Evolutionary conservation across 345 rosid species (phyloP), one percentile per base, ranked within the genome.

Genomic region (Boechera divaricarpa): DNA sequence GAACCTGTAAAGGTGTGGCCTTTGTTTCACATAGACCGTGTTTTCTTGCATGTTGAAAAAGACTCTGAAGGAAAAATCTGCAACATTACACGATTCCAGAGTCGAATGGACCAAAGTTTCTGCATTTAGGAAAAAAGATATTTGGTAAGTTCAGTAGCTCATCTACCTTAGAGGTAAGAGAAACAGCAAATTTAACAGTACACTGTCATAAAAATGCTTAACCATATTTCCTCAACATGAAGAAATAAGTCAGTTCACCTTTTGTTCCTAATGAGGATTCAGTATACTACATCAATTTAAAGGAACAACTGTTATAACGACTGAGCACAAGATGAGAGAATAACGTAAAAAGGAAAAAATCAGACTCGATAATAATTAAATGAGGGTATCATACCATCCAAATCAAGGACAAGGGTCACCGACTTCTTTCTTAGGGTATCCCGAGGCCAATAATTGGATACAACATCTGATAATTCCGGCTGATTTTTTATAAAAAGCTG

Each of bases 41-140:
- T 90, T 91, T 77, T 93, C 98, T 85, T 85, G 87, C 94, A 88
- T 80, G 81, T 93, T 90, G 88, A 91, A 93, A 71, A 91, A 88
- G 62, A 91, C 96, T 77, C 77, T 82, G 73, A 93, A 91, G 49
- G 91, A 87, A 85, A 93, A 93, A 85, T 93, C 94, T 24, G 94
- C 92, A 85, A 72, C 88, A 56, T 76, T 86, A 79, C 92, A 87
- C 26, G 84, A 81, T 76, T 93, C 94, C 83, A 91, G 74, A 41
- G 96, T 85, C 61, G 98, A 93, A 83, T 93, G 98, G 69, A 93
- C 94, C 10, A 93, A 88, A 70, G 98, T 93, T 86, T 93, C 98
- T 93, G 92, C 88, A 82, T 38, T 73, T 54, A 44, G 45, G 39
- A 41, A 41, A 45, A 51, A 41, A 3, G 0, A 72, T 9, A 48